Base-by-base conservation (phyloP, 1,284 basidiomycete genomes). In the Boletus sp. region DNA sequence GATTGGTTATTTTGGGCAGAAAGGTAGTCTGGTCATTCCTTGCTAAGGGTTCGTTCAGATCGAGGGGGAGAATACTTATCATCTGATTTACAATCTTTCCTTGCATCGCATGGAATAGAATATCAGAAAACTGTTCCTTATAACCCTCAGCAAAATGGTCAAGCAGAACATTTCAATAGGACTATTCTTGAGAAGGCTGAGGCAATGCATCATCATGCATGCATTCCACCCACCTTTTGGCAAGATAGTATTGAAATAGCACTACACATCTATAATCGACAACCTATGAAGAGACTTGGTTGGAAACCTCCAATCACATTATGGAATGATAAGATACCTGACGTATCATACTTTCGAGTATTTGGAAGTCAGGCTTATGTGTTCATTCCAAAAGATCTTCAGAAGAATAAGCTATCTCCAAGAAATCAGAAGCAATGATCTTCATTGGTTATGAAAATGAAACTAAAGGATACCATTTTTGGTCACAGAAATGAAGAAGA, bases 21-120 rank as follows among this genome's bases (percentile, higher is more conserved):
- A 11, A 2, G n/a, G 0, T n/a, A 43, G 1, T 43, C 11, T 1
- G 40, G n/a, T 7, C n/a, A n/a, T n/a, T 7, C 9, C 6, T n/a
- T 43, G 19, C 40, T 43, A 9, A 1, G 21, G 19, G 8, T 23
- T n/a, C 9, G n/a, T 43, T 43, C 6, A n/a, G 40, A 43, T n/a
- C 11, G n/a, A 23, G 40, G 40, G 21, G n/a, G n/a, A 23, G 40
- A 43, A 43, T 43, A 43, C 17, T 6, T 43, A n/a, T 19, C 40
- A 6, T 43, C 40, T 43, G 40, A 23, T 43, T 7, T 43, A 10
- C 2, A 43, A 7, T 1, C 3, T 9, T 43, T 43, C 40, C 8
- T 43, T n/a, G 21, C 9, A 3, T 7, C 8, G 3, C n/a, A 43
- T 43, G 40, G 40, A 5, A 50, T 50, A 4, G 30, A 50, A 16